Evolutionary conservation across 257 asterid species (phyloP).

Genomic region (Gentiana macrophylla): DNA sequence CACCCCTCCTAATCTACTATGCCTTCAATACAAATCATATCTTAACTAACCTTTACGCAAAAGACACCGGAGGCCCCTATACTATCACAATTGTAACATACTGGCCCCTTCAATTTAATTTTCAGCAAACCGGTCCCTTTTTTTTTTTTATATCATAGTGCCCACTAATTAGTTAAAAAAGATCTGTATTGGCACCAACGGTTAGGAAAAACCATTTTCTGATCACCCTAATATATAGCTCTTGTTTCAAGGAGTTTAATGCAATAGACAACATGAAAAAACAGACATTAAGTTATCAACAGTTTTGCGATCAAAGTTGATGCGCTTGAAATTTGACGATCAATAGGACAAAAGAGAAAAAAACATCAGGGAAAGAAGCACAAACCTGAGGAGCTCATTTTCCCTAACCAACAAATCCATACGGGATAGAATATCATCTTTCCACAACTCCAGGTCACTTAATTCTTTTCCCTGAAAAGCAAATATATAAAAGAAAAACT

Average conservation of each 20-base stretch:
- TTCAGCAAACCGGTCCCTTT: no score
- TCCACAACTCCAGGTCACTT: constrained; percentile 71
- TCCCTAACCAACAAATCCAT: constrained; percentile 54
- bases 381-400: constrained; percentile 73
- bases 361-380: constrained; percentile 8
- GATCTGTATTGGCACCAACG: not conserved
- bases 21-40: no score
- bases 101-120: no score
- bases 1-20: no score
- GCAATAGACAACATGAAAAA: no score
- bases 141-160: no score
- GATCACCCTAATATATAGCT: not conserved
- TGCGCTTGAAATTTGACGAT: not conserved
- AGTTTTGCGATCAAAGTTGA: not conserved
- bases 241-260: no score
- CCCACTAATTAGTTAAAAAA: not conserved
- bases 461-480: constrained; percentile 49
- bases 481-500: not conserved
- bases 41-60: no score
- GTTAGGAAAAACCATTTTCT: not conserved
- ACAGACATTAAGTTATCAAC: not conserved
- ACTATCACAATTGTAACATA: no score
- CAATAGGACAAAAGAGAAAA: not conserved
- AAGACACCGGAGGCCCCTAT: no score
- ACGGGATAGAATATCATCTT: constrained; percentile 31